Conservation (phyloP, 345 rosid species). For the Gossypium ekmanianum region DNA sequence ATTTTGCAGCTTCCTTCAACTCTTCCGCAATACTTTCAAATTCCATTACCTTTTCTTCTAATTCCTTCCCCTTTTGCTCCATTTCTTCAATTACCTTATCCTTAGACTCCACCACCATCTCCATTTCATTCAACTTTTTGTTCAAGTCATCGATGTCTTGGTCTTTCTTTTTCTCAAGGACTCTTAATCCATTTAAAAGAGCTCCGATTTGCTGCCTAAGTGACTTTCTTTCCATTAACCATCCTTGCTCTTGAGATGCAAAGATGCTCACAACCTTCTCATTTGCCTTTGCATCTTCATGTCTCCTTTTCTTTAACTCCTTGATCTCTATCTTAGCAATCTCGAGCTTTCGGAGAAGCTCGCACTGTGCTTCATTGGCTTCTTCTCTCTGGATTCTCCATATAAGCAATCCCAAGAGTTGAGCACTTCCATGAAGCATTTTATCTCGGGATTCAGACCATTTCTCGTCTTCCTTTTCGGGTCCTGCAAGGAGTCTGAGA, state of each 20-base stretch:
- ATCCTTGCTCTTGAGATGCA: slow-evolving; percentile 81
- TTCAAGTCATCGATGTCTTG: slow-evolving; percentile 44
- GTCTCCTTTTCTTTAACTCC: slow-evolving; percentile 59
- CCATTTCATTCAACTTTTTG: slow-evolving; percentile 53
- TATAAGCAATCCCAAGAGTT: slow-evolving; percentile 61
- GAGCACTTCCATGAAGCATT: slow-evolving; percentile 63
- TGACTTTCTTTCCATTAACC: slow-evolving; percentile 68
- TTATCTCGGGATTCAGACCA: slow-evolving; percentile 48
- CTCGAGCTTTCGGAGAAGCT: slow-evolving; percentile 50
- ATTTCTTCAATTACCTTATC: slow-evolving; percentile 51
- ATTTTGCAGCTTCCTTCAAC: slow-evolving; percentile 50
- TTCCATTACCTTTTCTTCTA: slow-evolving; percentile 52
- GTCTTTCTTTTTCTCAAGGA: slow-evolving; percentile 44
- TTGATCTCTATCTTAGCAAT: slow-evolving; percentile 51
- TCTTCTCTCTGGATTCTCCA: slow-evolving; percentile 59
- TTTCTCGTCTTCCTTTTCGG: slow-evolving; percentile 42
- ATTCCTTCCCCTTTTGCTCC: slow-evolving; percentile 42
- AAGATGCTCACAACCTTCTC: slow-evolving; percentile 87
- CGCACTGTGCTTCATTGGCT: slow-evolving; percentile 23
- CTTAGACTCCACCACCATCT: slow-evolving; percentile 47
- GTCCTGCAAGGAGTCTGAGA: slow-evolving; percentile 37
- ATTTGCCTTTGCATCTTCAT: slow-evolving; percentile 82
- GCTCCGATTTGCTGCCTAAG: slow-evolving; percentile 56
- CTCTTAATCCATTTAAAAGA: slow-evolving; percentile 51
- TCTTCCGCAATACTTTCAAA: slow-evolving; percentile 49